Evolutionary conservation across 305 asterid species (phyloP), one percentile per base, ranked within the genome.

Genomic region (Salvia sclarea): DNA sequence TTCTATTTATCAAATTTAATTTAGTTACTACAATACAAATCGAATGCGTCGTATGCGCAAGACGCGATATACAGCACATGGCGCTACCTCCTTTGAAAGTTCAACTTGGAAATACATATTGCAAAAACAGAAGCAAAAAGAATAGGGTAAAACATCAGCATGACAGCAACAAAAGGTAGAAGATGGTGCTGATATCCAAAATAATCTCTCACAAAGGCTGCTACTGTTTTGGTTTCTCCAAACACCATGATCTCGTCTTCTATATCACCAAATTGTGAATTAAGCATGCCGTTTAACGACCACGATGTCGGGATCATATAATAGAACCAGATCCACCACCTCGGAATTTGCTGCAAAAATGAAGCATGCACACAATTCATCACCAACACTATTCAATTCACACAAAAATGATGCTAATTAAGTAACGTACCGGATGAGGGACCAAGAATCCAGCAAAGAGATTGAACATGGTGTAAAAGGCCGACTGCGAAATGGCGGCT

Each of bases 261-360:
- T 9, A 78, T 31, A 25, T 86, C 89, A 6, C 92, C 92, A 45
- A 65, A 86, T 60, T 86, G 92, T 20, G 91, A 81, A n/a, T 76
- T 81, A 21, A 86, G 77, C 73, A 83, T 64, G 8, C 81, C 89
- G 41, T 82, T 79, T 17, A 86, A 69, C 20, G 88, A 57, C 91
- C 88, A 85, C 1, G 91, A 79, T 18, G 86, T 81, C 6, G 88
- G 91, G 16, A 37, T 45, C 8, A 72, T 5, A 16, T 83, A 83
- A 25, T 85, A 85, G 16, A 77, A 56, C 91, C 88, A 83, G 17
- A 83, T 47, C 88, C 88, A 86, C 89, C 92, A 86, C 66, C 79
- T 83, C 0, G 92, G 89, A 25, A 86, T 82, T 83, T 76, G 79
- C 88, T 85, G 74, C 66, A 28, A 21, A 45, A 48, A 4, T n/a